These are phyloP conservation scores for Cladosporium oxysporum DNA, from an alignment of 2,329 filamentous ascomycete genomes.

Conservation along the genomic window DNA sequence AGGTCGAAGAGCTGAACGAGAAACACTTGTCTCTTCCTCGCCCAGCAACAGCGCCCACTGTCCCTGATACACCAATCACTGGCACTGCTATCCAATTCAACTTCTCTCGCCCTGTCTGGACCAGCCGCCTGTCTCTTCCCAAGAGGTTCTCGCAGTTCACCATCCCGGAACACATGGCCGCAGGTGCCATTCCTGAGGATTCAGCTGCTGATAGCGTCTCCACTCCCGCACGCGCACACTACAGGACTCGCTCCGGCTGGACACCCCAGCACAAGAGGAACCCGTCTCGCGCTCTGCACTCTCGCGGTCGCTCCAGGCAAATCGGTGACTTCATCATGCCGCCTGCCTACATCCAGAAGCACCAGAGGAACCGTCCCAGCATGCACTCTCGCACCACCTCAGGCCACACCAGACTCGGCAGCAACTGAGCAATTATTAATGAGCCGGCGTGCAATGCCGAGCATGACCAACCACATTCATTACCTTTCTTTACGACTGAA, in stretches of 20 bases:
- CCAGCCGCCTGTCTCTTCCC: constrained; percentile 15
- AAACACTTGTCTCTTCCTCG: constrained; percentile 20
- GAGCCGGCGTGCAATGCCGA: constrained; percentile 16
- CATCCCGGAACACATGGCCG: constrained; percentile 19
- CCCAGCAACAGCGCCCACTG: constrained; percentile 16
- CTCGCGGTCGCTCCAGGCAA: constrained; percentile 16
- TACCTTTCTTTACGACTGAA: constrained; percentile 17
- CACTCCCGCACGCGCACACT: constrained; percentile 16
- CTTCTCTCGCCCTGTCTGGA: constrained; percentile 20
- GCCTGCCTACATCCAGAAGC: constrained; percentile 18
- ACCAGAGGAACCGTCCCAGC: constrained; percentile 18
- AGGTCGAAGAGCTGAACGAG: constrained; percentile 19
- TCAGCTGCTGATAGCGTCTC: constrained; percentile 4
- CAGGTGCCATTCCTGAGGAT: constrained; percentile 18
- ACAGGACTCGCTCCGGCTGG: constrained; percentile 17
- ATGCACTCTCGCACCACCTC: constrained; percentile 19
- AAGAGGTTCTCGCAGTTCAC: constrained; percentile 20
- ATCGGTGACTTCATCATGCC: constrained; percentile 20
- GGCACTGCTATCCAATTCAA: constrained; percentile 20
- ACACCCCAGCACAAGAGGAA: constrained; percentile 16
- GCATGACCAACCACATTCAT: constrained; percentile 19
- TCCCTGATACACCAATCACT: constrained; percentile 18
- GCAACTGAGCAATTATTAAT: constrained; percentile 5
- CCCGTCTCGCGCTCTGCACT: constrained; percentile 14
- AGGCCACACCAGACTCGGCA: constrained; percentile 20